phyloP scores from a whole-genome alignment of 2,329 filamentous ascomycete species.

The Trichoderma brevicompactum region DNA sequence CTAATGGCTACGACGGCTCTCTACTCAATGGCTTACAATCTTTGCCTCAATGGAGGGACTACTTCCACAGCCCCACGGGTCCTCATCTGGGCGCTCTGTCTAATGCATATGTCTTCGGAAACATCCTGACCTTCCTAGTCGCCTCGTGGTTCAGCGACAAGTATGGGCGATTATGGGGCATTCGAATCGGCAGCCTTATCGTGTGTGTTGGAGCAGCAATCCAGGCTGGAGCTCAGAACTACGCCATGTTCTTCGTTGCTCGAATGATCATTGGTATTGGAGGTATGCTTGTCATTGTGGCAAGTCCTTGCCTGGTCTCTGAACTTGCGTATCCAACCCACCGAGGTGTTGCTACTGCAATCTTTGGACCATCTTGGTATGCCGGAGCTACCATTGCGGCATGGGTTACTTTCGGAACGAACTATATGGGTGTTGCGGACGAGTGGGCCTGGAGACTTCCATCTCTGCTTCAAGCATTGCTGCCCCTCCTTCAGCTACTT shows the following conservation, averaged over 20 bases:
- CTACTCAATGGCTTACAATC: constrained; percentile 57
- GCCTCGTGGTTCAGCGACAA: constrained; percentile 7
- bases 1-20: constrained; percentile 52
- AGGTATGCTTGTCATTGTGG: constrained; percentile 54
- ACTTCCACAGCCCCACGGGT: constrained; percentile 43
- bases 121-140: background rate
- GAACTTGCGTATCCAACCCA: constrained; percentile 14
- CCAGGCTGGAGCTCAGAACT: constrained; percentile 37
- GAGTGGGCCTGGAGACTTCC: constrained; percentile 35
- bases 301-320: constrained; percentile 35
- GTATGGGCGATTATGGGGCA: background rate
- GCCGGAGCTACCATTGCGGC: constrained; percentile 19
- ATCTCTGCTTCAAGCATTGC: constrained; percentile 31
- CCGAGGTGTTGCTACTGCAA: background rate
- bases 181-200: background rate
- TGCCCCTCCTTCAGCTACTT: constrained; percentile 31
- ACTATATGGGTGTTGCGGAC: constrained; percentile 1
- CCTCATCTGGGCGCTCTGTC: constrained; percentile 35
- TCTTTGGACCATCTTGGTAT: constrained; percentile 3
- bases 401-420: constrained; percentile 28
- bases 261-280: constrained; percentile 59
- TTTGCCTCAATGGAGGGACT: constrained; percentile 48
- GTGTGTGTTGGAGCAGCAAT: constrained; percentile 36
- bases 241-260: constrained; percentile 58
- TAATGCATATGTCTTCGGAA: background rate